These are phyloP conservation scores for Hamamelis virginiana DNA, from an alignment of 164 flowering plant species.

Conservation along the genomic window DNA sequence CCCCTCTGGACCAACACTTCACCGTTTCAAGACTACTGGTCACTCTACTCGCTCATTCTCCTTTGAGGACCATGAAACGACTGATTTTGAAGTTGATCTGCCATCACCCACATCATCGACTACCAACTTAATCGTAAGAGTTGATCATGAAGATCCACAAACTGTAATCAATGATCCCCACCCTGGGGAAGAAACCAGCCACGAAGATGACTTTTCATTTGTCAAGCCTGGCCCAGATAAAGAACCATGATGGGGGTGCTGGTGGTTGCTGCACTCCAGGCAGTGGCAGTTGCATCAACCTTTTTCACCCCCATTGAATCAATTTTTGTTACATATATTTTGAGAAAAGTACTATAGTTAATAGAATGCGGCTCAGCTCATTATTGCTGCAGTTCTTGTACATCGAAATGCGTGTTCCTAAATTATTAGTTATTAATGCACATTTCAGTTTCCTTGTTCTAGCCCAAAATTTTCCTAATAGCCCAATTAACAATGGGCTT, in stretches of 20 bases:
- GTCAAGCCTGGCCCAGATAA: conserved; percentile 31
- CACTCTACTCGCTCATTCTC: conserved; percentile 37
- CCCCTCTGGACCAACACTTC: conserved; percentile 35
- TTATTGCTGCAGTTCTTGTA: not conserved
- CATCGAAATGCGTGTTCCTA: not conserved
- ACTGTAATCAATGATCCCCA: conserved; percentile 16
- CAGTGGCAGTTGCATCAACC: not conserved
- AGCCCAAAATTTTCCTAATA: too few species aligned
- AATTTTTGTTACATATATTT: not conserved
- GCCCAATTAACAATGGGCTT: too few species aligned
- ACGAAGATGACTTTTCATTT: conserved; percentile 47
- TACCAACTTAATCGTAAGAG: conserved; percentile 22
- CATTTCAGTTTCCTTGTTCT: not conserved
- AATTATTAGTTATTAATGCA: not conserved
- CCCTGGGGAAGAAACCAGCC: conserved; percentile 17
- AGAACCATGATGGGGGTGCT: conserved; percentile 9
- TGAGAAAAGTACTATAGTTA: too few species aligned
- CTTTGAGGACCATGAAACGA: conserved; percentile 33
- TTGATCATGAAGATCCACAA: conserved; percentile 21
- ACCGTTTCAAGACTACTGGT: conserved; percentile 56
- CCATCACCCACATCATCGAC: conserved; percentile 21
- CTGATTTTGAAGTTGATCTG: conserved; percentile 46
- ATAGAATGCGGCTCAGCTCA: not conserved
- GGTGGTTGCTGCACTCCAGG: too few species aligned
- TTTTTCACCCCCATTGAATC: not conserved